Conservation (phyloP, 1,139 yeast species). For the Meyerozyma sp. region DNA sequence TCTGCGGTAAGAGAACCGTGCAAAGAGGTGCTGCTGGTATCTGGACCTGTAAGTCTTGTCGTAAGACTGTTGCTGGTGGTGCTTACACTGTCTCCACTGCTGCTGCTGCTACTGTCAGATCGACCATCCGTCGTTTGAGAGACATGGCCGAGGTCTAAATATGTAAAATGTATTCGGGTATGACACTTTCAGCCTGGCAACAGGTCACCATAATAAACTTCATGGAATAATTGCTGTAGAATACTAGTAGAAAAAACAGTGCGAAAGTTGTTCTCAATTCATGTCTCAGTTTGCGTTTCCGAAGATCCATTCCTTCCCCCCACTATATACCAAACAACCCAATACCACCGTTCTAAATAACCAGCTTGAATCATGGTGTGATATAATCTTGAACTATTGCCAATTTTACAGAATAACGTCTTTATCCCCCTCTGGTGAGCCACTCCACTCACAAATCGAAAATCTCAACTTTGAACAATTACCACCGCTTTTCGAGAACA, state of each 20-base stretch:
- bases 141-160: conserved; percentile 97
- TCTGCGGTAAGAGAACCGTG: conserved; percentile 99
- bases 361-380: conserved; percentile 53
- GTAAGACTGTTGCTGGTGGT: conserved; percentile 99
- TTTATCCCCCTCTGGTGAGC: conserved; percentile 26
- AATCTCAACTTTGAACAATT: conserved; percentile 12
- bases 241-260: background rate
- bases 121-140: conserved; percentile 99
- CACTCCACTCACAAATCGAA: conserved; percentile 21
- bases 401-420: conserved; percentile 45
- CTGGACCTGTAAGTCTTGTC: conserved; percentile 96
- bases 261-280: background rate
- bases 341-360: conserved; percentile 73
- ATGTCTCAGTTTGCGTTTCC: conserved; percentile 43
- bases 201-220: conserved; percentile 1
- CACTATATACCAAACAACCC: conserved; percentile 86
- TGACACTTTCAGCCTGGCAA: conserved; percentile 1
- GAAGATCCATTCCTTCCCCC: conserved; percentile 80
- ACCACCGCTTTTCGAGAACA: conserved; percentile 44
- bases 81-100: conserved; percentile 99
- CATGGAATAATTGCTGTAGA: background rate
- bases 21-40: conserved; percentile 98
- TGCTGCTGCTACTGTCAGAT: conserved; percentile 99
- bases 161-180: conserved; percentile 6
- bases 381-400: conserved; percentile 50